Evolutionary conservation across 345 rosid genomes (phyloP), one percentile per base, ranked within the genome.

Genomic region (rapeseed (Brassica napus)): DNA sequence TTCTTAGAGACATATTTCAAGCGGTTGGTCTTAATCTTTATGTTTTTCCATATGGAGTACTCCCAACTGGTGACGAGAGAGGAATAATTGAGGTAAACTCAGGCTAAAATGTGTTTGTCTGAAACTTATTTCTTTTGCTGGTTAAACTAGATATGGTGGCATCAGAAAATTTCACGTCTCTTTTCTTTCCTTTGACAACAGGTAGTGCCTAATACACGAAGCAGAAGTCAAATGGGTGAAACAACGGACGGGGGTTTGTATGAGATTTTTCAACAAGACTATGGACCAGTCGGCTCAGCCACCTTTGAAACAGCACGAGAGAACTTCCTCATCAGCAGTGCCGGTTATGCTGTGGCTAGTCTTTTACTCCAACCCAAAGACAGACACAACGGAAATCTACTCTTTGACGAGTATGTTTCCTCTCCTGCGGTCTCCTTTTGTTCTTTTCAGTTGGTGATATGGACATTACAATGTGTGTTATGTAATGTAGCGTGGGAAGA

Each of bases 171-270:
- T 54, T 52, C 24, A 52, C 21, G 16, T 2, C 59, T 54, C 3
- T 16, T 16, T 16, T 54, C 60, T 54, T 54, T 54, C 47, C 14
- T 26, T 15, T 52, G 10, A 8, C 64, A 55, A 58, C 82, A 94
- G 98, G 95, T 91, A 65, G 98, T 94, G 78, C 98, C 95, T 64
- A 88, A 90, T 76, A 61, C 95, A 71, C 86, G 91, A 30, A 94
- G 98, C 83, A 88, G 97, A 85, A 94, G 94, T 80, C 95, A 94
- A 80, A 94, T 94, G 97, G 98, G 97, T 35, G 97, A 94, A 88
- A 88, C 97, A 55, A 90, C 88, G 14, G 98, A 91, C 82, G 98
- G 98, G 60, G 98, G 98, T 72, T 75, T 94, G 84, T 91, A 85
- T 28, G 98, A 94, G 88, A 91, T 94, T 76, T 94, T 94, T 84